These are phyloP conservation scores for Omphalea diandra DNA, from an alignment of 441 rosid species.

Conservation along the genomic window DNA sequence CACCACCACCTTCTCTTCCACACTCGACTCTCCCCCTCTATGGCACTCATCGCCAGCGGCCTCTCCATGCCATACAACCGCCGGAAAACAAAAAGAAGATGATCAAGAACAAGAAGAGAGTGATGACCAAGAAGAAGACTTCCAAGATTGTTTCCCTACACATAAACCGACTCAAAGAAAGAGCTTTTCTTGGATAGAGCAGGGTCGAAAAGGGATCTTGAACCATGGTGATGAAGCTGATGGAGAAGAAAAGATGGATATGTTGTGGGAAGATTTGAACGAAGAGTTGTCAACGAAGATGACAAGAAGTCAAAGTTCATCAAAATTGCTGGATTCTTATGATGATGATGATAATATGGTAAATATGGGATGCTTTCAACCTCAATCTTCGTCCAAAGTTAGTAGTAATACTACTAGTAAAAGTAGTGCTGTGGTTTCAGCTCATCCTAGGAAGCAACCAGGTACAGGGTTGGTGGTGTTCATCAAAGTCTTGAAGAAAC, in stretches of 20 bases:
- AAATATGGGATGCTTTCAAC: constrained; percentile 31
- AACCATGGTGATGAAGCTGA: constrained; percentile 10
- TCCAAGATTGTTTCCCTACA: neutral
- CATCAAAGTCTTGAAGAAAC: constrained; percentile 51
- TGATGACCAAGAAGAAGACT: constrained; percentile 13
- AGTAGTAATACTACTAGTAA: constrained; percentile 37
- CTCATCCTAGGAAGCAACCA: constrained; percentile 28
- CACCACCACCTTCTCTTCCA: constrained; percentile 21
- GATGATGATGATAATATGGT: constrained; percentile 11
- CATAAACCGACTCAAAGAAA: constrained; percentile 18
- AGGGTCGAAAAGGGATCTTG: neutral
- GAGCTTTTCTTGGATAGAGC: constrained; percentile 40
- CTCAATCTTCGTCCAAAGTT: no score
- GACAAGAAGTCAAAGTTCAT: constrained; percentile 14
- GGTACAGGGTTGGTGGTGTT: constrained; percentile 37
- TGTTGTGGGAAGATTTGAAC: constrained; percentile 88
- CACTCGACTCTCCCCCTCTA: constrained; percentile 72
- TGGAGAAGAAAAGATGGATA: constrained; percentile 66
- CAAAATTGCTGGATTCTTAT: neutral
- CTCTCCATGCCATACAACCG: constrained; percentile 15
- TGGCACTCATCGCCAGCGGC: constrained; percentile 53
- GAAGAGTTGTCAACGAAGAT: constrained; percentile 39
- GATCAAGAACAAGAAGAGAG: neutral
- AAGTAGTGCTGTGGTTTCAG: constrained; percentile 20
- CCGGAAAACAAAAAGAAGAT: neutral